Percentiles rank a stretch among this genome's conserved stretches.
Conservation (phyloP, 2,329 filamentous ascomycete species). For the Alternaria sp. region DNA sequence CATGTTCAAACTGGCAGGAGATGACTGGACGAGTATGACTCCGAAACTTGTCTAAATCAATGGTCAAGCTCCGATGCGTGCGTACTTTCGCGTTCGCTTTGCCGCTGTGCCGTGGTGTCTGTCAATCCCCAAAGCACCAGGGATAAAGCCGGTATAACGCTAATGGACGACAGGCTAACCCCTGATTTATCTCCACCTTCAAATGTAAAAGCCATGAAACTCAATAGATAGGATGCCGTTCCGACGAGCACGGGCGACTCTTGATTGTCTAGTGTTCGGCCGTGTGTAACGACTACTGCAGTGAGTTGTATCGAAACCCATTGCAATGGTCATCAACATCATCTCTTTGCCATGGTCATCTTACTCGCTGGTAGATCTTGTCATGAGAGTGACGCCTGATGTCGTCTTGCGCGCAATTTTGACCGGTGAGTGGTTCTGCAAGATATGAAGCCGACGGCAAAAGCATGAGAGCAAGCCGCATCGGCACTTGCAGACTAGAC, state of each 20-base stretch:
- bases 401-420: not conserved
- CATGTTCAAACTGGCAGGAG: not conserved
- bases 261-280: not conserved
- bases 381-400: not conserved
- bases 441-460: not conserved
- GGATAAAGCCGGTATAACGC: not conserved
- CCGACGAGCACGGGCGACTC: not conserved
- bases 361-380: not conserved
- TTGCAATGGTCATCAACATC: not conserved
- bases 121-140: not conserved
- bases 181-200: not conserved
- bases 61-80: not conserved
- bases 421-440: not conserved
- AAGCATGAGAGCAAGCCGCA: not conserved
- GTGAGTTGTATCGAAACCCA: not conserved
- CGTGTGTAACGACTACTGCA: not conserved
- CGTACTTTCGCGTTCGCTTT: not conserved
- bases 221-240: not conserved
- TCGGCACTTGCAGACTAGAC: slow-evolving; percentile 8
- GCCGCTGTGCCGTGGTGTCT: not conserved
- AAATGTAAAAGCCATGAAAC: not conserved
- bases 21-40: not conserved
- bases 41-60: not conserved
- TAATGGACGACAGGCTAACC: not conserved
- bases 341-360: no score